Evolutionary conservation across 208 protist species (phyloP).

Genomic region (Leptomonas seymouri): DNA sequence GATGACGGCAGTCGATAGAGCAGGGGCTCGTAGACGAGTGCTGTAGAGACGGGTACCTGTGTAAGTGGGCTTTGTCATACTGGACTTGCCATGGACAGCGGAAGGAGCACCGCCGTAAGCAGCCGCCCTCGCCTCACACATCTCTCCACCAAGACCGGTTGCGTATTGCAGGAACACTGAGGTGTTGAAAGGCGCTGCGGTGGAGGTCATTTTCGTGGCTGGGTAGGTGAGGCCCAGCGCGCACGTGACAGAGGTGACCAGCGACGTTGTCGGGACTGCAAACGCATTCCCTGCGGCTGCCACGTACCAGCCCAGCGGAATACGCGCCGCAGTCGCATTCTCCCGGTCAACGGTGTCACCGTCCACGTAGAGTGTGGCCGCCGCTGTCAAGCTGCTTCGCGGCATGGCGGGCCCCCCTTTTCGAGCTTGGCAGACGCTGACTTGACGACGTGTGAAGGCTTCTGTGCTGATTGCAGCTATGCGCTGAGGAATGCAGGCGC

Average conservation of each 20-base stretch:
- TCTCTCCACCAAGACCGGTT: constrained; percentile 25
- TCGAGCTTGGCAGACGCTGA: constrained; percentile 1
- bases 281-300: background rate
- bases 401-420: constrained; percentile 7
- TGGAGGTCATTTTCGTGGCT: background rate
- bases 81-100: background rate
- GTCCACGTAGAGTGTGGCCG: constrained; percentile 15
- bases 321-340: background rate
- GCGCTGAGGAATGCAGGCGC: constrained; percentile 28
- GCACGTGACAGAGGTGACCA: constrained; percentile 9
- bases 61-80: constrained; percentile 20
- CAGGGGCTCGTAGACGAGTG: constrained; percentile 8
- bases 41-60: constrained; percentile 5
- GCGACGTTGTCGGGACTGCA: background rate
- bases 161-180: constrained; percentile 22
- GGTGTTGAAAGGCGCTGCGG: background rate
- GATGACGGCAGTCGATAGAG: constrained; percentile 1
- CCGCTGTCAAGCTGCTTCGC: background rate
- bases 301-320: constrained; percentile 29
- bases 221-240: constrained; percentile 19
- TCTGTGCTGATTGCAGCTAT: background rate
- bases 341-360: background rate
- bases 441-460: background rate
- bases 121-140: constrained; percentile 16
- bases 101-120: background rate